Conservation (phyloP, 768 basidiomycete genomes). For the Lentinula lateritia region DNA sequence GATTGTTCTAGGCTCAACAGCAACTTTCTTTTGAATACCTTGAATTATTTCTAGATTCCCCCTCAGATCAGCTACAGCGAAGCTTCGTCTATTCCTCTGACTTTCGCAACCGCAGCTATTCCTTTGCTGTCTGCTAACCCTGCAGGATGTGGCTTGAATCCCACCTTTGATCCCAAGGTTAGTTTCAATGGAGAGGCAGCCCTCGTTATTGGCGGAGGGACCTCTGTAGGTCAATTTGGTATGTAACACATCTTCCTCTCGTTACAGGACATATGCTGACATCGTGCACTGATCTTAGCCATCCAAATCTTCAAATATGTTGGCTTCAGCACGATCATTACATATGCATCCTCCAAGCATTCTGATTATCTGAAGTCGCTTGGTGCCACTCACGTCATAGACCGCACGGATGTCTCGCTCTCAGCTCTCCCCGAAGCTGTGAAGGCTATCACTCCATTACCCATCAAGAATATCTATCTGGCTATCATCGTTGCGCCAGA, state of each 20-base stretch:
- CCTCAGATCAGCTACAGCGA: conserved; percentile 39
- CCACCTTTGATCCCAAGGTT: conserved; percentile 31
- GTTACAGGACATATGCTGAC: too few relatives aligned
- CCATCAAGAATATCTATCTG: conserved; percentile 13
- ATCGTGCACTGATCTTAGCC: neutral
- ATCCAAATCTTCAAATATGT: conserved; percentile 13
- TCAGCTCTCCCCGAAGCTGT: neutral
- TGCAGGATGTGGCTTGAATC: conserved; percentile 33
- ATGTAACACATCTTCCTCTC: neutral
- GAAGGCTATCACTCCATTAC: conserved; percentile 11
- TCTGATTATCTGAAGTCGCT: conserved; percentile 11
- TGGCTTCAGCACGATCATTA: conserved; percentile 14
- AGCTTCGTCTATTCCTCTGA: conserved; percentile 43
- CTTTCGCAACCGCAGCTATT: conserved; percentile 39
- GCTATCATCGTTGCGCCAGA: conserved; percentile 28
- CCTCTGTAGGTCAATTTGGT: conserved; percentile 43
- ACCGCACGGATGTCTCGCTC: conserved; percentile 6
- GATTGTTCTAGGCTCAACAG: conserved; percentile 5
- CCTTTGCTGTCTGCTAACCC: conserved; percentile 38
- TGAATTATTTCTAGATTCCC: conserved; percentile 33
- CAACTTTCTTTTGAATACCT: neutral
- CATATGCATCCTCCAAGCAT: conserved; percentile 13
- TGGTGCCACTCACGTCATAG: conserved; percentile 16
- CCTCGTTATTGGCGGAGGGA: conserved; percentile 41
- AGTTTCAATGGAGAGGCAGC: conserved; percentile 40